A percentile compares a stretch with the other conserved stretches of the same genome.
Evolutionary conservation across 495 filamentous ascomycete genomes (phyloP).

Genomic region (Aspergillus avenaceus): DNA sequence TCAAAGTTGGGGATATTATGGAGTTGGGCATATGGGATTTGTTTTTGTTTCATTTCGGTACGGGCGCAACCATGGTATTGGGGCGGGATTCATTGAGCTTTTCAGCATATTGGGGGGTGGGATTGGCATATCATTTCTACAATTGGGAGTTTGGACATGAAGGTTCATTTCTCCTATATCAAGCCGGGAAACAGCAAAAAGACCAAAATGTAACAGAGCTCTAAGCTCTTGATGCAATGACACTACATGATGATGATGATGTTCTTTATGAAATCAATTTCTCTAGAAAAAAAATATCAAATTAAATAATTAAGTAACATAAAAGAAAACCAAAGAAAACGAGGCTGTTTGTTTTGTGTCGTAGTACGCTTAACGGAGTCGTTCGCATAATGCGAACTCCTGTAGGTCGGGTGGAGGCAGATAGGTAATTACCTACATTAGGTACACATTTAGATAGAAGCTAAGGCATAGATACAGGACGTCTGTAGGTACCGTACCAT

Average conservation of each 20-base stretch:
- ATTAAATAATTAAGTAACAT: background rate
- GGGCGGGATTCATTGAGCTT: background rate
- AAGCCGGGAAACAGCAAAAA: background rate
- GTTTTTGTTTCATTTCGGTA: background rate
- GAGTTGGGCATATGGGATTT: constrained; percentile 10
- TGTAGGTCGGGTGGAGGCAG: no score
- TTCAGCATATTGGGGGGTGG: background rate
- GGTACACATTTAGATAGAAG: no score
- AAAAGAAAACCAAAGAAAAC: background rate
- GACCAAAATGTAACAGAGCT: background rate
- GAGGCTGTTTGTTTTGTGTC: no score
- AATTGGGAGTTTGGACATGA: background rate
- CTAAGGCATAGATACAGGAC: no score
- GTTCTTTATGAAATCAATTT: constrained; percentile 1
- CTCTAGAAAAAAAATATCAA: no score
- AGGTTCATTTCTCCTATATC: background rate
- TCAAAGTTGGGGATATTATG: constrained; percentile 10
- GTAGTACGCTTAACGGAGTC: no score
- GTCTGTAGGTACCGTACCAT: no score
- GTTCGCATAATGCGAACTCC: no score
- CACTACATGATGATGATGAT: background rate
- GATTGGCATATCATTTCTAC: background rate
- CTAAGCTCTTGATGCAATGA: background rate
- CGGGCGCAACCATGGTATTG: background rate
- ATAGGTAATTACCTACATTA: no score